Conservation (phyloP, 2,329 filamentous ascomycete genomes). For the Xylariomycetidae sp. region DNA sequence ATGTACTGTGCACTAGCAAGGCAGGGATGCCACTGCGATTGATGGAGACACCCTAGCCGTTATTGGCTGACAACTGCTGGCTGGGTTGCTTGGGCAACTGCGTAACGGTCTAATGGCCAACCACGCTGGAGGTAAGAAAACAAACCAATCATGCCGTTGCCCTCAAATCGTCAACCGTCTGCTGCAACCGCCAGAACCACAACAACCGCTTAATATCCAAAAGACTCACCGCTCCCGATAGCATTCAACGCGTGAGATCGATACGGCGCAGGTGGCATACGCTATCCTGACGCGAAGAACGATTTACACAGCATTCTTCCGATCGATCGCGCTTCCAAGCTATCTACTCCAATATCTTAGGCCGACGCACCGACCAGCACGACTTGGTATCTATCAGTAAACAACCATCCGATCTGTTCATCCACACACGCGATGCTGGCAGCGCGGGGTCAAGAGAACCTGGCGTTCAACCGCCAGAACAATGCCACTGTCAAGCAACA, state of each 20-base stretch:
- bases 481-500: conserved; percentile 67
- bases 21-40: too few relatives aligned
- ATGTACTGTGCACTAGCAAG: too few relatives aligned
- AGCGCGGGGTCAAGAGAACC: conserved; percentile 81
- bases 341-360: neutral
- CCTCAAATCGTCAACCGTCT: neutral
- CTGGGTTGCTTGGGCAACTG: conserved; percentile 15
- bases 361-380: conserved; percentile 5
- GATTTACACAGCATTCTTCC: too few relatives aligned
- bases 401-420: too few relatives aligned
- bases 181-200: neutral
- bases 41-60: too few relatives aligned
- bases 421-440: conserved; percentile 56
- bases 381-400: conserved; percentile 17
- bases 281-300: too few relatives aligned
- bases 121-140: conserved; percentile 10
- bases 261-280: too few relatives aligned
- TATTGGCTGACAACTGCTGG: conserved; percentile 5
- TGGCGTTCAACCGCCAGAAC: conserved; percentile 68
- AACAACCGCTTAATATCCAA: neutral
- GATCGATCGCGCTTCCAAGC: too few relatives aligned
- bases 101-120: too few relatives aligned
- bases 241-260: too few relatives aligned
- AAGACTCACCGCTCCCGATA: conserved; percentile 4
- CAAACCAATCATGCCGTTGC: conserved; percentile 5